Percentiles rank a stretch among this genome's conserved stretches.
phyloP scores from a whole-genome alignment of 2,329 filamentous ascomycete genomes.

The Cladosporium sphaerospermum region DNA sequence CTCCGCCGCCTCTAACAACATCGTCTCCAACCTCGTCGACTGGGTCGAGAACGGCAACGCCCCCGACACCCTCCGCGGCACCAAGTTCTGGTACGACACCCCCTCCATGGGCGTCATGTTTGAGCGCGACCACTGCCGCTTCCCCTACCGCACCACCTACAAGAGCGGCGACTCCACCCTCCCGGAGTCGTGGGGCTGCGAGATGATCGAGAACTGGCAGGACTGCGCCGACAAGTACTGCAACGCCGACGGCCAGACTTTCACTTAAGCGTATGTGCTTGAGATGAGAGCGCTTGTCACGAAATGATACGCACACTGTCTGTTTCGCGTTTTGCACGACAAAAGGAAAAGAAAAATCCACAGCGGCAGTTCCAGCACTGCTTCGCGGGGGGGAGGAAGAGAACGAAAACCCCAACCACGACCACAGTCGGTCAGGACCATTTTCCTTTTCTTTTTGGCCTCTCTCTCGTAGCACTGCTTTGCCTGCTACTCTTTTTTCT shows the following conservation, averaged over 20 bases:
- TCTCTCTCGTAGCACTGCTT: too few relatives aligned
- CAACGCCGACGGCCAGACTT: conserved; percentile 6
- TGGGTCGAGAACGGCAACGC: conserved; percentile 31
- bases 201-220: conserved; percentile 25
- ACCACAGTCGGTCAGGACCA: too few relatives aligned
- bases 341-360: background rate
- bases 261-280: conserved; percentile 6
- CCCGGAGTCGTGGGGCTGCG: conserved; percentile 33
- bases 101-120: conserved; percentile 37
- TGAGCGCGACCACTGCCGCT: conserved; percentile 42
- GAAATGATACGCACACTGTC: too few relatives aligned
- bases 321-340: too few relatives aligned
- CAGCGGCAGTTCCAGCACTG: background rate
- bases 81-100: conserved; percentile 41
- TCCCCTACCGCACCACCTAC: conserved; percentile 31
- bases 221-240: conserved; percentile 21
- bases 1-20: conserved; percentile 35
- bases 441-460: too few relatives aligned
- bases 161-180: conserved; percentile 31
- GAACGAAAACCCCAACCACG: too few relatives aligned
- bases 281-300: background rate
- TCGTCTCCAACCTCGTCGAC: conserved; percentile 41
- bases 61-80: conserved; percentile 33
- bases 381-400: background rate
- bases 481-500: too few relatives aligned